Percentiles rank a stretch among this genome's conserved stretches.
phyloP scores from a whole-genome alignment of 176 grass and related monocot genomes.

The Themeda triandra region DNA sequence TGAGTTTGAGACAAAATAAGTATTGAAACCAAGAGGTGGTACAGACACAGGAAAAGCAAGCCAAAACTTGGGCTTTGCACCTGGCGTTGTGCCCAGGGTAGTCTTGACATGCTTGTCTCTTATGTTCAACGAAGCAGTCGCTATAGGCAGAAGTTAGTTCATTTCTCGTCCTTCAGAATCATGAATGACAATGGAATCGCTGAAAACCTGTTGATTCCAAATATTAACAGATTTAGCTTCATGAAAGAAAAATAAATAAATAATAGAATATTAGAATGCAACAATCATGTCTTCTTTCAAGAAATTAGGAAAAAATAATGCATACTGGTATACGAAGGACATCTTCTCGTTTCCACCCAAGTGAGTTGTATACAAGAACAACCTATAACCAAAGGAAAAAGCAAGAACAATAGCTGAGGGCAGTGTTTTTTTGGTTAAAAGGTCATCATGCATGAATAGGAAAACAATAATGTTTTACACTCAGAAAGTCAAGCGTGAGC shows the following conservation, averaged over 20 bases:
- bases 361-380: constrained; percentile 87
- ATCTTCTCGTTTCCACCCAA: constrained; percentile 91
- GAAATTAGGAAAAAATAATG: background rate
- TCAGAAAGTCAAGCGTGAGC: background rate
- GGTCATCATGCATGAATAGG: background rate
- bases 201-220: constrained; percentile 60
- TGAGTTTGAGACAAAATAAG: constrained; percentile 72
- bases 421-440: background rate
- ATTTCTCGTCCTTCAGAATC: constrained; percentile 87
- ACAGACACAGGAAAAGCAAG: constrained; percentile 77
- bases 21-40: constrained; percentile 82
- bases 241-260: background rate
- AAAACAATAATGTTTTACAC: background rate
- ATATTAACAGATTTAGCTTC: constrained; percentile 24
- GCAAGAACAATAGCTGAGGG: background rate
- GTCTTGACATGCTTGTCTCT: constrained; percentile 67
- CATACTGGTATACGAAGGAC: constrained; percentile 86
- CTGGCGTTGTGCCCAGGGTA: constrained; percentile 52
- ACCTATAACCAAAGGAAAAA: constrained; percentile 41
- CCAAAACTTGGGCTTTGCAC: constrained; percentile 79
- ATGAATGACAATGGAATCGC: constrained; percentile 69
- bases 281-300: constrained; percentile 9
- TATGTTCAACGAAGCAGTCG: constrained; percentile 49
- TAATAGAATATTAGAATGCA: background rate
- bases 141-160: constrained; percentile 83